Evolutionary conservation across 2,329 filamentous ascomycete genomes (phyloP).

Genomic region (Fragosphaeria purpurea): DNA sequence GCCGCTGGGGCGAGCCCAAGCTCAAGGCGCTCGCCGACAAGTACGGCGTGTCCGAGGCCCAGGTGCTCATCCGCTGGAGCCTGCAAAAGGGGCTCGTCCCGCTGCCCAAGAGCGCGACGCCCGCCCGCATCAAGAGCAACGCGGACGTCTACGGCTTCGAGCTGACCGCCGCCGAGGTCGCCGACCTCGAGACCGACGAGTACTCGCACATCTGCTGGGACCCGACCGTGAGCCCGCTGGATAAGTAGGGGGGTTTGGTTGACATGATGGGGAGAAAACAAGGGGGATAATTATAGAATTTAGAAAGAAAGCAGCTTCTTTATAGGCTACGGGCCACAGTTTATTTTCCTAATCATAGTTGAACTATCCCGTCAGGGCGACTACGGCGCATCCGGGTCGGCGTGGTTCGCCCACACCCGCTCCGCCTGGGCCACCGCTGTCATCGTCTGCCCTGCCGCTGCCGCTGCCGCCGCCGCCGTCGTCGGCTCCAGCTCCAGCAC

Average conservation of each 20-base stretch:
- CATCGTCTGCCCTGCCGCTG: neutral
- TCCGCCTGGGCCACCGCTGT: neutral
- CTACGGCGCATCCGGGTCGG: neutral
- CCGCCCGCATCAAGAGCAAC: slow-evolving; percentile 50
- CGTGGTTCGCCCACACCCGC: neutral
- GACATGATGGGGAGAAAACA: too few relatives aligned
- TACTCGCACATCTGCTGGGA: slow-evolving; percentile 21
- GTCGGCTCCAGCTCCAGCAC: neutral
- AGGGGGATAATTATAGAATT: too few relatives aligned
- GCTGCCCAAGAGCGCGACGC: slow-evolving; percentile 54
- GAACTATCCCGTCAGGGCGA: too few relatives aligned
- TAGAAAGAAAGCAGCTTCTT: too few relatives aligned
- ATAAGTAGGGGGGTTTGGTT: slow-evolving; percentile 4
- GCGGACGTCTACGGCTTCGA: slow-evolving; percentile 53
- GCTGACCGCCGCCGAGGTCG: slow-evolving; percentile 45
- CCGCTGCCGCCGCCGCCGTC: too few relatives aligned
- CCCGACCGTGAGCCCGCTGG: slow-evolving; percentile 14
- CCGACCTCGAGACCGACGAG: slow-evolving; percentile 29
- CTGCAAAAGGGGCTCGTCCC: slow-evolving; percentile 66
- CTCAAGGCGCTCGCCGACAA: slow-evolving; percentile 58
- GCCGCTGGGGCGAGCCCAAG: slow-evolving; percentile 59
- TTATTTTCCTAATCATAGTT: too few relatives aligned
- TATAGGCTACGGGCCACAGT: too few relatives aligned
- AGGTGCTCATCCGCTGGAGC: slow-evolving; percentile 72
- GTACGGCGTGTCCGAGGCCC: slow-evolving; percentile 62